Base-by-base conservation (phyloP, 2,329 filamentous ascomycete species). In the Penicillium decumbens region DNA sequence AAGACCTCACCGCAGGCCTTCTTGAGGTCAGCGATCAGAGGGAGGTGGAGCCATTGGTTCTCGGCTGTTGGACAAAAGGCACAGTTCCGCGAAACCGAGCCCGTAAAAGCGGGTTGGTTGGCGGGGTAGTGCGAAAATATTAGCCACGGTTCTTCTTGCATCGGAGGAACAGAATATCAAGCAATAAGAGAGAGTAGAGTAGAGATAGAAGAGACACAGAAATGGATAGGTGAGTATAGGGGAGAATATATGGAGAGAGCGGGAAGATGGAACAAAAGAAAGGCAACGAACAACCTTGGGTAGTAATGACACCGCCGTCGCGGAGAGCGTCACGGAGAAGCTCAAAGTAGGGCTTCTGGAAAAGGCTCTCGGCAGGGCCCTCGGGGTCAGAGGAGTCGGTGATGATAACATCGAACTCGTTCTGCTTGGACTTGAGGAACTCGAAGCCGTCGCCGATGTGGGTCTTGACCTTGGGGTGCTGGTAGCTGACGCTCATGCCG, bases 201-300 rank as follows among this genome's bases (percentile, higher is more conserved):
- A 87, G 91, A 49, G 15, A 41, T 41, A 33, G 18, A 7, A 51
- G 43, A 51, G 13, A 50, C 45, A 60, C 43, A 4, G n/a, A 13
- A 6, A 35, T 6, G 33, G 33, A 35, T 37, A 23, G 33, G 27
- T 27, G 38, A 27, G 38, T 15, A 40, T 27, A 27, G 3, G 24
- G 27, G 9, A 25, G 23, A 15, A 13, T 6, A 7, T 24, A 20
- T 18, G 20, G 9, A 25, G 23, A 25, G 24, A 20, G 38, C 12
- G 27, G 9, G 38, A 12, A n/a, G 18, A 27, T n/a, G 55, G 49
- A 24, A 47, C 49, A 74, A 72, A 74, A 75, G 81, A 79, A 83
- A 81, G 84, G 85, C 84, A 80, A 89, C 89, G 82, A 90, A 95
- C 89, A 95, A 98, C 93, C 93, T 96, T 98, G 93, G 72, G 93